Evolutionary conservation across 2,329 filamentous ascomycete genomes (phyloP).

Genomic region (Ascochyta rabiei): DNA sequence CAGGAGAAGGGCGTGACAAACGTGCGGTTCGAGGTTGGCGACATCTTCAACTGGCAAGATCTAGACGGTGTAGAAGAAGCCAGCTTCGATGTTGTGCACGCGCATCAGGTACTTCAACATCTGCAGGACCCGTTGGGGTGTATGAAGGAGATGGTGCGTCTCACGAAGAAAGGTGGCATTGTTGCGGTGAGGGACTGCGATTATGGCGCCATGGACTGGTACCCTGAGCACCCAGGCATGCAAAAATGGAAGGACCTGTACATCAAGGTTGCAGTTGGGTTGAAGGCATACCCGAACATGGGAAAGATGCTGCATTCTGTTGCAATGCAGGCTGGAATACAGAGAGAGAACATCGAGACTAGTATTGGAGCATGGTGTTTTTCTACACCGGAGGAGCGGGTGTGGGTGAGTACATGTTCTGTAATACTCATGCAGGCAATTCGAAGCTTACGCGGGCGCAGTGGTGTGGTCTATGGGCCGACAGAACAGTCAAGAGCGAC

Average conservation of each 20-base stretch:
- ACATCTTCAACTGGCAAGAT: conserved; percentile 52
- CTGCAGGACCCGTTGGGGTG: conserved; percentile 58
- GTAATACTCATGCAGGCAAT: neutral
- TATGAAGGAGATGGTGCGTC: conserved; percentile 60
- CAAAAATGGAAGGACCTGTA: conserved; percentile 45
- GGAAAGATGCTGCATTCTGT: conserved; percentile 45
- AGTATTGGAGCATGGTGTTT: conserved; percentile 53
- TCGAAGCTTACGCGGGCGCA: neutral
- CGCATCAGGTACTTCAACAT: conserved; percentile 65
- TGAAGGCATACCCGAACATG: conserved; percentile 44
- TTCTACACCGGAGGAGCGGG: conserved; percentile 46
- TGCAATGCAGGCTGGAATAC: conserved; percentile 49
- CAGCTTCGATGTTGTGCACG: conserved; percentile 65
- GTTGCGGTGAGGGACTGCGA: conserved; percentile 54
- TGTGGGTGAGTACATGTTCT: conserved; percentile 21
- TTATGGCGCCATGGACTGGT: conserved; percentile 46
- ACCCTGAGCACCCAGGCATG: conserved; percentile 46
- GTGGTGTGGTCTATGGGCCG: conserved; percentile 52
- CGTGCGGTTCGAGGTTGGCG: conserved; percentile 48
- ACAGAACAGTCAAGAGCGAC: conserved; percentile 42
- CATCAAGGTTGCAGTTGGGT: conserved; percentile 37
- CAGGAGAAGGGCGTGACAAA: conserved; percentile 46
- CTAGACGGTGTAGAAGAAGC: conserved; percentile 48
- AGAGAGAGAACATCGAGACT: conserved; percentile 46
- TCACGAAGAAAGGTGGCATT: conserved; percentile 60